Evolutionary conservation across 352 stramenopile genomes (phyloP).

Genomic region (Aphanomyces astaci): DNA sequence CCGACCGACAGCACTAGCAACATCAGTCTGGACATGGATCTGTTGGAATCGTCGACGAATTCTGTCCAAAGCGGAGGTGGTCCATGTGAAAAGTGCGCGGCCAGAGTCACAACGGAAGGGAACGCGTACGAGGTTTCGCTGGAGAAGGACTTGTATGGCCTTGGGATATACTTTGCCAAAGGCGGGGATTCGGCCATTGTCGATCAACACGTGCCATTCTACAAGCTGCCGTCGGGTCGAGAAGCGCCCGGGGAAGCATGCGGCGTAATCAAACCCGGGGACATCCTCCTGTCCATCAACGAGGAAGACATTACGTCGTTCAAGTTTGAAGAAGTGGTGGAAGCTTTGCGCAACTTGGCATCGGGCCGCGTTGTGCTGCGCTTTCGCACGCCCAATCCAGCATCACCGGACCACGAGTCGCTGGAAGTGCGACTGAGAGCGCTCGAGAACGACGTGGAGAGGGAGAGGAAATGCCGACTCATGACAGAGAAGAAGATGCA

Average conservation of each 20-base stretch:
- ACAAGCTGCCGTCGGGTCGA: constrained; percentile 45
- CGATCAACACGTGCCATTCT: constrained; percentile 54
- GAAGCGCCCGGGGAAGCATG: constrained; percentile 53
- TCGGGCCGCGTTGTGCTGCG: constrained; percentile 34
- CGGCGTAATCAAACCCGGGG: constrained; percentile 36
- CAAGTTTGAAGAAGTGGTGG: constrained; percentile 43
- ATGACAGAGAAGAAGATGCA: constrained; percentile 68
- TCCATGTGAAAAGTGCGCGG: too few relatives aligned
- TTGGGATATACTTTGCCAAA: constrained; percentile 63
- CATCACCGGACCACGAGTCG: constrained; percentile 26
- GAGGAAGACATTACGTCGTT: constrained; percentile 28
- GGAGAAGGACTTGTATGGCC: constrained; percentile 47
- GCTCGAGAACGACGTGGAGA: constrained; percentile 39
- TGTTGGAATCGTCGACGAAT: neutral
- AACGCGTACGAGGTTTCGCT: constrained; percentile 40
- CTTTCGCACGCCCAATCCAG: constrained; percentile 5
- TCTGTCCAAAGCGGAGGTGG: neutral
- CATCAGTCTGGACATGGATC: constrained; percentile 1
- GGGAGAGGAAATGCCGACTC: constrained; percentile 64
- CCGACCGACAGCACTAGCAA: neutral
- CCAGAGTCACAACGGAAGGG: too few relatives aligned
- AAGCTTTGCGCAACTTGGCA: constrained; percentile 46
- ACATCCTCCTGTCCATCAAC: constrained; percentile 47
- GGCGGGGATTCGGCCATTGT: constrained; percentile 36
- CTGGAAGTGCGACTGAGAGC: constrained; percentile 24